A percentile compares a stretch with the other conserved stretches of the same genome.
phyloP scores from a whole-genome alignment of 1,284 basidiomycete species.

The Prillingera fragicola region DNA sequence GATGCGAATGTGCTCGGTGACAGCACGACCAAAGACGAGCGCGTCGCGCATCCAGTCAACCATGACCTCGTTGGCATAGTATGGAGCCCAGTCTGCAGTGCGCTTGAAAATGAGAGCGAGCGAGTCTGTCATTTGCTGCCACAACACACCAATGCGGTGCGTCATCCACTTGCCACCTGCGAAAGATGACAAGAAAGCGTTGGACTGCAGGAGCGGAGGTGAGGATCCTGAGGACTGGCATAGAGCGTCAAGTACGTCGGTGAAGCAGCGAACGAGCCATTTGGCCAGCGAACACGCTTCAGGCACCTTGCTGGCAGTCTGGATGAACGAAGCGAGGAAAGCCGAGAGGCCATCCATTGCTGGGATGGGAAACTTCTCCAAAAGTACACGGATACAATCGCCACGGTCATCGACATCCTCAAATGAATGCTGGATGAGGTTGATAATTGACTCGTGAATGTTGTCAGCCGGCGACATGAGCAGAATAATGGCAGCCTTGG shows the following conservation, averaged over 20 bases:
- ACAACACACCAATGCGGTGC: slow-evolving; percentile 63
- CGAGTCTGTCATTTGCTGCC: slow-evolving; percentile 73
- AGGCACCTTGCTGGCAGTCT: slow-evolving; percentile 59
- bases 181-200: slow-evolving; percentile 50
- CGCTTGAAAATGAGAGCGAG: slow-evolving; percentile 75
- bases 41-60: slow-evolving; percentile 95
- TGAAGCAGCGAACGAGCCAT: slow-evolving; percentile 80
- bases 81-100: slow-evolving; percentile 73
- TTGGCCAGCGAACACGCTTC: slow-evolving; percentile 82
- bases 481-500: slow-evolving; percentile 59
- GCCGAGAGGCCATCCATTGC: slow-evolving; percentile 64
- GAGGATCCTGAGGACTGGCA: slow-evolving; percentile 58
- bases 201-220: slow-evolving; percentile 35
- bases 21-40: slow-evolving; percentile 78
- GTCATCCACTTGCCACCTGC: slow-evolving; percentile 43
- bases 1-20: slow-evolving; percentile 70
- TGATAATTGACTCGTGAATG: slow-evolving; percentile 66
- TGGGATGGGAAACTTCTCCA: slow-evolving; percentile 60
- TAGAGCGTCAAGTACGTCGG: slow-evolving; percentile 81
- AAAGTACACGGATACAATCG: slow-evolving; percentile 74
- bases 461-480: slow-evolving; percentile 74
- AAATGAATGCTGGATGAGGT: slow-evolving; percentile 70
- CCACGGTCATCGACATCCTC: slow-evolving; percentile 78
- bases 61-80: slow-evolving; percentile 76
- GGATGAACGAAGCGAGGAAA: slow-evolving; percentile 62